Percentiles rank a stretch among this genome's conserved stretches.
Conservation (phyloP, 2,329 filamentous ascomycete genomes). For the Trichoderma afroharzianum region DNA sequence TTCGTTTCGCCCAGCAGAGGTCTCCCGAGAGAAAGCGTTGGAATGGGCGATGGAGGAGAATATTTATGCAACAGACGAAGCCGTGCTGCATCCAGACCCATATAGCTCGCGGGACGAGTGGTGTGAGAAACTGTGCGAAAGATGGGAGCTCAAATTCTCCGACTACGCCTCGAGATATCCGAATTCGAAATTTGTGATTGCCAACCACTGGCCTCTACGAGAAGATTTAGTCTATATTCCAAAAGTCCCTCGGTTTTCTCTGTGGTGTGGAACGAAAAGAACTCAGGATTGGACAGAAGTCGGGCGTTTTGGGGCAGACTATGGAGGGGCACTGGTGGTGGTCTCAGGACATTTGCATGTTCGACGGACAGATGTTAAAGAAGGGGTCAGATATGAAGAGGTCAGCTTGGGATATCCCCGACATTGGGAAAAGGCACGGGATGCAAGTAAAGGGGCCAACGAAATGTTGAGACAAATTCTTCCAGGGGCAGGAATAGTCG, state of each 20-base stretch:
- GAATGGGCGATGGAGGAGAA: slow-evolving; percentile 10
- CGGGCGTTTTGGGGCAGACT: background rate
- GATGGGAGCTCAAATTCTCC: slow-evolving; percentile 5
- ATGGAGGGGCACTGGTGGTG: background rate
- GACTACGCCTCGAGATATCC: slow-evolving; percentile 3
- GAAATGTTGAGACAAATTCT: slow-evolving; percentile 6
- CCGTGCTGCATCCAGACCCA: slow-evolving; percentile 4
- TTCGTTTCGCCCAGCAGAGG: background rate
- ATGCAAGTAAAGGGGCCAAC: background rate
- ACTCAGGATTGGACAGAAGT: background rate
- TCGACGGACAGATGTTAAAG: slow-evolving; percentile 3
- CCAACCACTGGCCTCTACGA: slow-evolving; percentile 5
- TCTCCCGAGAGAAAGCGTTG: background rate
- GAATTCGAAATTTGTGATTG: slow-evolving; percentile 1
- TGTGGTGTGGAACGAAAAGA: slow-evolving; percentile 10
- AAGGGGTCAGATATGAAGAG: slow-evolving; percentile 9
- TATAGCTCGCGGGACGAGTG: slow-evolving; percentile 3
- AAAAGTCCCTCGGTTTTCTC: slow-evolving; percentile 8
- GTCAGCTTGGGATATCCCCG: slow-evolving; percentile 8
- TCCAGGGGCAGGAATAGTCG: background rate
- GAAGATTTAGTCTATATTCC: slow-evolving; percentile 2
- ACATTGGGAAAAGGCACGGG: slow-evolving; percentile 6
- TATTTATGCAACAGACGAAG: slow-evolving; percentile 6
- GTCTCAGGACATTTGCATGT: slow-evolving; percentile 9
- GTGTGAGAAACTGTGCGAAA: background rate